Base-by-base conservation (phyloP, 805 yeast genomes). In the Zygotorulaspora florentina region DNA sequence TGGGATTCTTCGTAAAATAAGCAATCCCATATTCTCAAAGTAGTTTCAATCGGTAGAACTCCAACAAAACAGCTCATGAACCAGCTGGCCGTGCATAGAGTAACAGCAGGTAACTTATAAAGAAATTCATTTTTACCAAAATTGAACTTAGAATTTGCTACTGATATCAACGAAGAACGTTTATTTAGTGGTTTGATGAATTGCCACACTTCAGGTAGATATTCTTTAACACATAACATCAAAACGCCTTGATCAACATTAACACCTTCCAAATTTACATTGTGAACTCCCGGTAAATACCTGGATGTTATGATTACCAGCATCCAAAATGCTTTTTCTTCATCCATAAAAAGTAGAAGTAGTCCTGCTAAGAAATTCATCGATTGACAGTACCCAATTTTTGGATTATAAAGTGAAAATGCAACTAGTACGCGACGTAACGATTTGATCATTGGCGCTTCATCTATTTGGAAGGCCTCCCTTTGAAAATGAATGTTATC, bases 11-110 rank as follows among this genome's bases (percentile, higher is more conserved):
- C 98, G 60, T 85, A 88, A 72, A 95, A 90, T 40, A 91, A 68
- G 51, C 95, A 87, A 66, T 93, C 99, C 98, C 99, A 91, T 0
- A 93, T 83, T 45, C 98, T 70, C 36, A 93, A 69, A 8, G 88
- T 84, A 0, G 95, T 79, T 59, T 93, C 98, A 17, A 88, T 80
- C 0, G 99, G 99, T 20, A 93, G 66, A 0, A 84, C 80, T 0
- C 96, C 96, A 29, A 93, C 88, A 66, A 86, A 93, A n/a, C 87
- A 78, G 57, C 96, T 86, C 98, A 93, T 91, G 61, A 93, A 93
- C 99, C 99, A 93, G 44, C 96, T 82, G 0, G 96, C 91, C 0
- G 98, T 93, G 54, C 95, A 93, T 38, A 93, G 73, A 1, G 96
- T 86, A 3, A 93, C 77, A 1, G 97, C 96, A 1, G 99, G 98